Conservation (phyloP, 768 basidiomycete species). For the Omphalotus guepiniiformis region DNA sequence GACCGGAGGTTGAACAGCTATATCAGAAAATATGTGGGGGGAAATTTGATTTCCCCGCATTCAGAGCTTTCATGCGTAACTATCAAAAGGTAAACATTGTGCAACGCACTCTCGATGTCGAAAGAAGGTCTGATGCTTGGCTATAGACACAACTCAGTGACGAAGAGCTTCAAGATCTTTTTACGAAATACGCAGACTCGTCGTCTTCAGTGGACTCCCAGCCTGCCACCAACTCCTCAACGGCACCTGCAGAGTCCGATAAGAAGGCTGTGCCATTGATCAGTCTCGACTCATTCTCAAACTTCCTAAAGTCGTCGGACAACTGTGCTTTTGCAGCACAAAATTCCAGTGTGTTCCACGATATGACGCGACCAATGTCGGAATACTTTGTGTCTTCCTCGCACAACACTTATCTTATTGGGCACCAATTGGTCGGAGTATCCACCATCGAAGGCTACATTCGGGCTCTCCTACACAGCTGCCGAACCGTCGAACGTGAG, state of each 20-base stretch:
- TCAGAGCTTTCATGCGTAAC: slow-evolving; percentile 42
- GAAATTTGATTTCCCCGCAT: slow-evolving; percentile 38
- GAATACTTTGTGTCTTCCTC: slow-evolving; percentile 67
- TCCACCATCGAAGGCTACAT: slow-evolving; percentile 94
- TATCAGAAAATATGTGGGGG: slow-evolving; percentile 40
- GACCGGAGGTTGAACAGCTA: slow-evolving; percentile 74
- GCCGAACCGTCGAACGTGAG: slow-evolving; percentile 91
- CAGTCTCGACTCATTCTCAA: neutral
- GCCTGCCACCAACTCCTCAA: slow-evolving; percentile 6
- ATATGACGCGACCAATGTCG: slow-evolving; percentile 85
- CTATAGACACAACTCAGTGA: neutral
- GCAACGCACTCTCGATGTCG: neutral
- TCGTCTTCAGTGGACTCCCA: slow-evolving; percentile 1
- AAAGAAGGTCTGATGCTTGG: no score
- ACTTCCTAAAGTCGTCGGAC: slow-evolving; percentile 6
- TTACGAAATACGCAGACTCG: slow-evolving; percentile 28
- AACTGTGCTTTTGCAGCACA: neutral
- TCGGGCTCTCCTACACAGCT: slow-evolving; percentile 82
- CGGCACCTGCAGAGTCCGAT: neutral
- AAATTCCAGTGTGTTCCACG: slow-evolving; percentile 37
- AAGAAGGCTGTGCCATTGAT: neutral
- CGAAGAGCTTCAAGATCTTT: slow-evolving; percentile 29
- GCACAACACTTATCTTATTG: slow-evolving; percentile 91
- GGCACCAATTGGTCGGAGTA: slow-evolving; percentile 81
- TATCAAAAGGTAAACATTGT: slow-evolving; percentile 32